phyloP scores from a whole-genome alignment of 192 early-diverging fungal genomes.

The Radiomyces spectabilis region DNA sequence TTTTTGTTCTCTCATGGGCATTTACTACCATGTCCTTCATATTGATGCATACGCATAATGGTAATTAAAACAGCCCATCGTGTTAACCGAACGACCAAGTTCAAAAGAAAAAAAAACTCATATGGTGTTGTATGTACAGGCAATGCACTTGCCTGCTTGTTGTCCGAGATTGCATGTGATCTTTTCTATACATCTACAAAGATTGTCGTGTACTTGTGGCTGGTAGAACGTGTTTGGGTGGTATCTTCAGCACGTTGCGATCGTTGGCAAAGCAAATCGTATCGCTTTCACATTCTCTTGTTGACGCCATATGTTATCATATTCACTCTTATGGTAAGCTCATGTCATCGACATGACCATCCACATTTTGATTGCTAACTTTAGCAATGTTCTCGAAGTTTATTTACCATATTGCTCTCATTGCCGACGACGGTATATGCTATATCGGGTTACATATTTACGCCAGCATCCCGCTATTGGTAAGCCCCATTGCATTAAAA shows the following conservation, averaged over 20 bases:
- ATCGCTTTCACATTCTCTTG: constrained; percentile 12
- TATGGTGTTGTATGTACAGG: too few relatives aligned
- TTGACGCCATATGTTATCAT: constrained; percentile 14
- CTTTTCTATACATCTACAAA: constrained; percentile 37
- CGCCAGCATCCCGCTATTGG: constrained; percentile 19
- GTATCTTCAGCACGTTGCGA: background rate
- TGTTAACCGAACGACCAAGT: too few relatives aligned
- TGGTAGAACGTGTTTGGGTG: constrained; percentile 16
- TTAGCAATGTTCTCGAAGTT: background rate
- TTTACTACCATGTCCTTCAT: constrained; percentile 29
- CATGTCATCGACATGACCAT: background rate
- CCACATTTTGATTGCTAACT: background rate
- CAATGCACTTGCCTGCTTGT: constrained; percentile 26
- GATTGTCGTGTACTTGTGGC: constrained; percentile 33
- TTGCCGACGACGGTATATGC: constrained; percentile 4
- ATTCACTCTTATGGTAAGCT: constrained; percentile 13
- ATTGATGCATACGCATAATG: constrained; percentile 35
- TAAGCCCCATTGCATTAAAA: constrained; percentile 1
- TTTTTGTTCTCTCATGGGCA: constrained; percentile 41
- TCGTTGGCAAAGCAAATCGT: constrained; percentile 4
- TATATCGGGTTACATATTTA: constrained; percentile 11
- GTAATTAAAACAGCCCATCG: constrained; percentile 11
- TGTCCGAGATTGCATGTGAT: constrained; percentile 34
- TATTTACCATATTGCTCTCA: constrained; percentile 4
- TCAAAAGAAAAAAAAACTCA: too few relatives aligned